phyloP scores from a whole-genome alignment of 2,329 filamentous ascomycete genomes.

The Nothophaeocryptopus gaeumannii region DNA sequence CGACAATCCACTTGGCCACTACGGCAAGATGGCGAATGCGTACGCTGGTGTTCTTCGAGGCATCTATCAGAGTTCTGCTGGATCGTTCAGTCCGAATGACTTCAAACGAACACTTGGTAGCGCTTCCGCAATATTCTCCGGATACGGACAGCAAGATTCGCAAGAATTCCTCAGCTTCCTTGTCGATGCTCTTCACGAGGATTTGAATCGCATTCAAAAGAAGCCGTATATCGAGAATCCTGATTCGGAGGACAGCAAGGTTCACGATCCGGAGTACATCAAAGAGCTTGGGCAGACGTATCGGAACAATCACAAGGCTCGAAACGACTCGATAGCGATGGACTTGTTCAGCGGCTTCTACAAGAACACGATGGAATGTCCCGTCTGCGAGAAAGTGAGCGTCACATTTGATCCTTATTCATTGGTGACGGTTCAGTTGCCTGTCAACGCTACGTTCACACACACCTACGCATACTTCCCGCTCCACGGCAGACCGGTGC shows the following conservation, averaged over 20 bases:
- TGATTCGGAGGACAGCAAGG: slow-evolving; percentile 95
- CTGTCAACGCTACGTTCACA: slow-evolving; percentile 78
- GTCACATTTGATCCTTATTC: slow-evolving; percentile 99
- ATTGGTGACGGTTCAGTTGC: slow-evolving; percentile 85
- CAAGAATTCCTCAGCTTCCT: slow-evolving; percentile 96
- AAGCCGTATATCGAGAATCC: slow-evolving; percentile 98
- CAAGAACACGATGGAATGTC: slow-evolving; percentile 94
- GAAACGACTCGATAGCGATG: slow-evolving; percentile 92
- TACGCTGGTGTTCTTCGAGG: slow-evolving; percentile 74
- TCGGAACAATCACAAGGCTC: slow-evolving; percentile 85
- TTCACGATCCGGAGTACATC: slow-evolving; percentile 76
- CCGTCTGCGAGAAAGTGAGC: slow-evolving; percentile 87
- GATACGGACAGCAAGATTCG: slow-evolving; percentile 94
- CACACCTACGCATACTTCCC: slow-evolving; percentile 75
- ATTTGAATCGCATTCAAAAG: slow-evolving; percentile 87
- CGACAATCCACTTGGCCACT: slow-evolving; percentile 79
- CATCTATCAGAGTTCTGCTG: slow-evolving; percentile 68
- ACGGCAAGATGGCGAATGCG: slow-evolving; percentile 79
- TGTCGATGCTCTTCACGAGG: slow-evolving; percentile 90
- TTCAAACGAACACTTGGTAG: slow-evolving; percentile 82
- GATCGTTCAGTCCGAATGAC: slow-evolving; percentile 71
- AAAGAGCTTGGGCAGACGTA: slow-evolving; percentile 81
- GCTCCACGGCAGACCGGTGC: slow-evolving; percentile 66
- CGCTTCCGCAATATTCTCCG: slow-evolving; percentile 81
- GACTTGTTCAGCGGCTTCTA: slow-evolving; percentile 97